phyloP scores from a whole-genome alignment of 352 stramenopile genomes.

The Aphanomyces astaci region DNA sequence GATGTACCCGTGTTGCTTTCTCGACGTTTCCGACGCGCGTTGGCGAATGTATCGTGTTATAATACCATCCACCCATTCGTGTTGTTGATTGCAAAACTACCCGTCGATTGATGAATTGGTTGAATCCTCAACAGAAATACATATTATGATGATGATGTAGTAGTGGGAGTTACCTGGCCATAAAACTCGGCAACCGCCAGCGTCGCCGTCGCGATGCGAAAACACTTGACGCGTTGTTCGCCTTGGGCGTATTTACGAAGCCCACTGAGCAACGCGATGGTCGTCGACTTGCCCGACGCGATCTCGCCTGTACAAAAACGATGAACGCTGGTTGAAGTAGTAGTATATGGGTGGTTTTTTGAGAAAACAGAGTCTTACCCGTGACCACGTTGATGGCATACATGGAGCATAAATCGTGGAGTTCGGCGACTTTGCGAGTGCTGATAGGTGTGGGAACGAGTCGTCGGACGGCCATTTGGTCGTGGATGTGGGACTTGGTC shows the following conservation, averaged over 20 bases:
- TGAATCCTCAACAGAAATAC: background rate
- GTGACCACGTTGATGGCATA: constrained; percentile 35
- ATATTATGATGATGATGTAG: background rate
- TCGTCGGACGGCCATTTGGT: constrained; percentile 25
- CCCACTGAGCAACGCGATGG: constrained; percentile 36
- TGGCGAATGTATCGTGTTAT: constrained; percentile 49
- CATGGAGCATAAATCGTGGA: constrained; percentile 41
- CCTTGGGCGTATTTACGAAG: constrained; percentile 26
- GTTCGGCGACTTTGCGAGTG: constrained; percentile 46
- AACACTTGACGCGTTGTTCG: constrained; percentile 5
- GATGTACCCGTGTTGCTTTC: constrained; percentile 14
- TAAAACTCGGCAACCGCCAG: constrained; percentile 49
- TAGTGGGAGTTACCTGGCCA: constrained; percentile 31
- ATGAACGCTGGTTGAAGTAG: too few relatives aligned
- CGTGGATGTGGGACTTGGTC: constrained; percentile 31
- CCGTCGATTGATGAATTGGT: background rate
- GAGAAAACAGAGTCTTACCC: background rate
- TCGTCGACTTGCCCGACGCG: constrained; percentile 52
- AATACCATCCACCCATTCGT: constrained; percentile 49
- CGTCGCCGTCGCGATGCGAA: constrained; percentile 30
- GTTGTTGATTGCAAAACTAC: constrained; percentile 37
- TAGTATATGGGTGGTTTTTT: too few relatives aligned
- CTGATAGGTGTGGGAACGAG: constrained; percentile 33
- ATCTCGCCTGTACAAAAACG: too few relatives aligned
- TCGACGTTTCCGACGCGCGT: constrained; percentile 23